Base-by-base conservation (phyloP, 495 filamentous ascomycete species). In the Cercophora scortea region DNA sequence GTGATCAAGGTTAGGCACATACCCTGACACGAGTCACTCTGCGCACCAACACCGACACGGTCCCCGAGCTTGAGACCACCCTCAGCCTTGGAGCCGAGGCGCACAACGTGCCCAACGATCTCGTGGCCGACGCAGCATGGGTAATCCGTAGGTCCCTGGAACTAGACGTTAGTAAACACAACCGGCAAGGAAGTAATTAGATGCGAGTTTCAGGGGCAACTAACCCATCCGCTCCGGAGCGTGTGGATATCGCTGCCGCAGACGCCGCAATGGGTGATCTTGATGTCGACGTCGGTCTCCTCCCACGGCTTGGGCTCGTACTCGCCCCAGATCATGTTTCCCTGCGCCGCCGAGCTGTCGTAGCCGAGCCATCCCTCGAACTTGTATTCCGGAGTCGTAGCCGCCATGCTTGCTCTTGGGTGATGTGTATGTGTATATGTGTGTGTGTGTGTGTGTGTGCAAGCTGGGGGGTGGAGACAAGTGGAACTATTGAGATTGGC, bases 321-420 rank as follows among this genome's bases (percentile, higher is more conserved):
- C 55, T 79, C 71, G 54, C 78, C 75, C 81, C 83, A 90, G 39
- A 72, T 70, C 65, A 95, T 83, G 12, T 90, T 86, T 45, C 82
- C 86, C 18, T 87, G 71, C 41, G 76, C 78, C 33, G 81, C 67
- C 10, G 77, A 66, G 12, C 69, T 60, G 60, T 83, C 74, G 50
- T 83, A 71, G 60, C 84, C 88, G 50, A 95, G 69, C 91, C 90
- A 95, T 61, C 90, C 90, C 57, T 84, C 69, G 70, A 92, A 95
- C 51, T 82, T 73, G 58, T 68, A 63, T 19, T 70, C 58, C 25
- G 25, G 25, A 25, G 25, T 25, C 25, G 25, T 25, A 25, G 25
- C 25, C 25, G 25, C 25, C 25, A 25, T 25, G 25, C 5, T 25
- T 25, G 25, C 25, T 25, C 25, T 25, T 25, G 25, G n/a, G 25